Conservation (phyloP, 1,139 yeast genomes). For the Saccharomyces hybrid region DNA sequence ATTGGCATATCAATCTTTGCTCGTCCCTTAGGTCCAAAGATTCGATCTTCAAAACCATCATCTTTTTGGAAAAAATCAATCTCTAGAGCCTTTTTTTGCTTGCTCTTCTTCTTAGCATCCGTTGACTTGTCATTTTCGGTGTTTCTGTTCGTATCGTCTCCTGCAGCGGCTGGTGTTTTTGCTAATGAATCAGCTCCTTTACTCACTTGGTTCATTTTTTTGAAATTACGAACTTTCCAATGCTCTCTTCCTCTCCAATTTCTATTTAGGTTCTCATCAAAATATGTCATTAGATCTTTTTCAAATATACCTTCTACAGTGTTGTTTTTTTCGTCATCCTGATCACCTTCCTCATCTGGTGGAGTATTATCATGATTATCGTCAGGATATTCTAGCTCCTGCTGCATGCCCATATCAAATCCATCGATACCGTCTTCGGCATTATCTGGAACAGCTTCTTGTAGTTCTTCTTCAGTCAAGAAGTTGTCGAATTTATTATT, state of each 20-base stretch:
- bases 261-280: conserved; percentile 59
- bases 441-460: conserved; percentile 34
- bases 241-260: conserved; percentile 93
- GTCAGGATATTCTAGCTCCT: conserved; percentile 22
- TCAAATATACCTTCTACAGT: conserved; percentile 41
- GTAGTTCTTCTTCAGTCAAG: conserved; percentile 28
- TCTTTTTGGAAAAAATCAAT: conserved; percentile 47
- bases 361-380: conserved; percentile 23
- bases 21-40: conserved; percentile 46
- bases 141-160: neutral
- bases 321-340: conserved; percentile 1
- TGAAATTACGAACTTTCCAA: conserved; percentile 74
- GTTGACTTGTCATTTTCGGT: neutral
- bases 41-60: conserved; percentile 30
- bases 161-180: neutral
- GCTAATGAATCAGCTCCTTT: conserved; percentile 8
- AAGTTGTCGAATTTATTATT: conserved; percentile 32
- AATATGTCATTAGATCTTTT: conserved; percentile 68
- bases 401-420: conserved; percentile 12
- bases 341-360: conserved; percentile 6
- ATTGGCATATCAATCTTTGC: conserved; percentile 39
- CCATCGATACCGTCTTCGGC: conserved; percentile 25
- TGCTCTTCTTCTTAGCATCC: conserved; percentile 15
- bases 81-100: conserved; percentile 34
- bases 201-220: conserved; percentile 22